Conservation (phyloP, 1,284 basidiomycete genomes). For the Vanrija pseudolonga region DNA sequence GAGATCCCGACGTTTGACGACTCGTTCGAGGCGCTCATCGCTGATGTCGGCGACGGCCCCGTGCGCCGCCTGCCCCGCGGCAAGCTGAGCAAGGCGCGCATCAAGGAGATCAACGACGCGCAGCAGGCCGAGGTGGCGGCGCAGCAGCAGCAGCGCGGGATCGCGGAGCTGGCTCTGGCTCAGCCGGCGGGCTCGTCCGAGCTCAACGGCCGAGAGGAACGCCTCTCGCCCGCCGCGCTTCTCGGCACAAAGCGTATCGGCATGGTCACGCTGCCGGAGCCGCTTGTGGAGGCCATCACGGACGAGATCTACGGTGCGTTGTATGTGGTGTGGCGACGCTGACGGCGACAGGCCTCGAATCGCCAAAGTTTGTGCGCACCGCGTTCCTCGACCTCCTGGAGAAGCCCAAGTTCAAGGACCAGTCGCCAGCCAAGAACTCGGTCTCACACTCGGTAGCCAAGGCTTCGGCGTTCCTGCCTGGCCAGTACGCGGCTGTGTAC, state of each 20-base stretch:
- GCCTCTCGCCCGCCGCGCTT: constrained; percentile 73
- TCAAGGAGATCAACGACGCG: too few species aligned
- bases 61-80: too few species aligned
- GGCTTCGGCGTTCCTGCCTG: constrained; percentile 50
- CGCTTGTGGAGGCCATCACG: constrained; percentile 53
- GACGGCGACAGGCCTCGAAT: constrained; percentile 6
- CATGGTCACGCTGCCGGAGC: constrained; percentile 63
- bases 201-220: constrained; percentile 31
- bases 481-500: constrained; percentile 49
- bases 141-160: too few species aligned
- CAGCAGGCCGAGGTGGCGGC: too few species aligned
- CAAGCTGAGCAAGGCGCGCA: too few species aligned
- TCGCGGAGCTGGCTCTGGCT: too few species aligned
- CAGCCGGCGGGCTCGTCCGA: too few species aligned
- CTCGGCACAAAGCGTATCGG: constrained; percentile 72
- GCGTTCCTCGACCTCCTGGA: constrained; percentile 25
- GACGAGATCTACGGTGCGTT: constrained; percentile 43
- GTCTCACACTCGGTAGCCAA: constrained; percentile 43
- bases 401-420: constrained; percentile 8
- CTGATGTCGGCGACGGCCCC: neutral
- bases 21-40: neutral
- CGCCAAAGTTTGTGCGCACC: constrained; percentile 23
- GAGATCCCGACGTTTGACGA: neutral
- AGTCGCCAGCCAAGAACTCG: constrained; percentile 12
- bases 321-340: neutral